Conservation (phyloP, 2,329 filamentous ascomycete species). For the Apiospora aurea region DNA sequence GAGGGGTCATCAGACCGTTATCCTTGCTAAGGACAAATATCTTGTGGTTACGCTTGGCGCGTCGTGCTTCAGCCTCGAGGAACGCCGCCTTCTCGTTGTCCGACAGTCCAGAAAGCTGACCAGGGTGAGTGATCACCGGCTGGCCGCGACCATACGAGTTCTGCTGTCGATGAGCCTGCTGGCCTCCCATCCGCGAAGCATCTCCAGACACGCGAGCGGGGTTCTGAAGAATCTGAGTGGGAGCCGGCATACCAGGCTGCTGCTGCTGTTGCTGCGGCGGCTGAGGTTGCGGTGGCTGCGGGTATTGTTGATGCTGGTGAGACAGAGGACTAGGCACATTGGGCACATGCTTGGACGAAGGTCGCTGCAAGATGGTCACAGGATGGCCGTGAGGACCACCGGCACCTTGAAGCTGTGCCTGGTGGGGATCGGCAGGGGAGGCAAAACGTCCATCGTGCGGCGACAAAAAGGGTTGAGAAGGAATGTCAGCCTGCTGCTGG, state of each 20-base stretch:
- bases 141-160: conserved; percentile 62
- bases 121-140: conserved; percentile 65
- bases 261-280: conserved; percentile 41
- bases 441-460: conserved; percentile 33
- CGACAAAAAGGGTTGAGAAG: conserved; percentile 36
- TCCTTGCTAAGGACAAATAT: conserved; percentile 92
- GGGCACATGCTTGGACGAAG: conserved; percentile 50
- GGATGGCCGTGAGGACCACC: conserved; percentile 53
- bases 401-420: conserved; percentile 41
- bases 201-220: conserved; percentile 70
- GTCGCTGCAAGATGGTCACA: conserved; percentile 63
- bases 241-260: conserved; percentile 52
- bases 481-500: conserved; percentile 40
- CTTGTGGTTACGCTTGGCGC: conserved; percentile 97
- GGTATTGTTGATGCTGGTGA: conserved; percentile 42
- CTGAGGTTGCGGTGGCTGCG: conserved; percentile 28
- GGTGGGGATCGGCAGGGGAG: conserved; percentile 38
- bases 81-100: conserved; percentile 86
- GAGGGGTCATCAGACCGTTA: conserved; percentile 97
- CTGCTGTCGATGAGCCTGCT: conserved; percentile 52
- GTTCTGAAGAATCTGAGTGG: conserved; percentile 82
- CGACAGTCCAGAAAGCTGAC: conserved; percentile 78
- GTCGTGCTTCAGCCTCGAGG: conserved; percentile 88
- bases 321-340: conserved; percentile 42
- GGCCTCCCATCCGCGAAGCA: conserved; percentile 44